Evolutionary conservation across 2,329 filamentous ascomycete genomes (phyloP), one percentile per base, ranked within the genome.

Genomic region (Paraphoma sp.): DNA sequence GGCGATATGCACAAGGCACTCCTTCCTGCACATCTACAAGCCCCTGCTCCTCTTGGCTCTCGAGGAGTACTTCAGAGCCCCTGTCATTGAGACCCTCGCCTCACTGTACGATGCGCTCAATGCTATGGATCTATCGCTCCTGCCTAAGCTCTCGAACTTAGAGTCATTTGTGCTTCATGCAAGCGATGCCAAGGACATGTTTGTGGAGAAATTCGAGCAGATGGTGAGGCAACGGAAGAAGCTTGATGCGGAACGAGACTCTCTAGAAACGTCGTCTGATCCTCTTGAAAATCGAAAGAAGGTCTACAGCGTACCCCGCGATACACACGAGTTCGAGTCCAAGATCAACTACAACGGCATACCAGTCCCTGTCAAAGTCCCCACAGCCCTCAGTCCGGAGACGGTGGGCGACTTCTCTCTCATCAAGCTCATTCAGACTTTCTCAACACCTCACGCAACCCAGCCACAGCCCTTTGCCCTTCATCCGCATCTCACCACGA

Each of bases 11-110:
- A 99, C 95, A 7, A 85, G 95, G 43, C 95, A 99, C 81, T 93
- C 95, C 3, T 99, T 99, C 78, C 81, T 99, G 65, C 95, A 99
- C 78, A 99, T 99, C 62, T 99, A 99, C 82, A 99, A 99, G 91
- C 95, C 95, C 29, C 83, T 99, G 40, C 83, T 99, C 49, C 82
- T 99, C 38, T 80, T 99, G 43, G 95, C 95, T 0, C 82, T 99
- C 50, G 94, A 99, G 71, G 94, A 98, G 73, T 99, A 99, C 76
- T 99, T 98, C 79, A 95, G 96, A 72, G 88, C 89, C 0, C 95
- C 95, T 0, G 89, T 91, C 33, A 87, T 91, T 4, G 93, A 96
- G 75, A 99, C 95, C 0, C 82, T 99, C 48, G 88, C 92, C 45
- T 87, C 91, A 73, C 83, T 99, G 4, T 99, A 97, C 77, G 86